These are phyloP conservation scores for Lumnitzera racemosa DNA, from an alignment of 345 rosid genomes.

Conservation along the genomic window DNA sequence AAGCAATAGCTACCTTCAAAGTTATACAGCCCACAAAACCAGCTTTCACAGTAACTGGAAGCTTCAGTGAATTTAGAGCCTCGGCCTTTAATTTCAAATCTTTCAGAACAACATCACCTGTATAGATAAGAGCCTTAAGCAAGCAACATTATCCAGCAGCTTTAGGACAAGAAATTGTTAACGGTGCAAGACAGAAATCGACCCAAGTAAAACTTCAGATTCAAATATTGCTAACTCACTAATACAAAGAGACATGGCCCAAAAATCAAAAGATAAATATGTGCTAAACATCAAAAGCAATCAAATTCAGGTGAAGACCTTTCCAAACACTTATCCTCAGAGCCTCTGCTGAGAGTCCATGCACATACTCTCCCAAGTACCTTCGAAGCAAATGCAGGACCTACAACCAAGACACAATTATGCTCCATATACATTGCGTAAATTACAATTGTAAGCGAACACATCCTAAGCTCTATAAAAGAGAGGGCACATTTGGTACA, in stretches of 20 bases:
- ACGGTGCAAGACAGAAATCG: background rate
- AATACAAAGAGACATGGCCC: background rate
- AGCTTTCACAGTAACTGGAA: conserved; percentile 93
- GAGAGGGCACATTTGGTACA: background rate
- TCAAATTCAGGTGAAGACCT: conserved; percentile 36
- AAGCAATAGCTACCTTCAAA: conserved; percentile 49
- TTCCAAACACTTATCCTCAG: conserved; percentile 97
- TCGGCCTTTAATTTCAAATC: conserved; percentile 92
- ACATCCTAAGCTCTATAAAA: background rate
- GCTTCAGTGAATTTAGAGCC: conserved; percentile 84
- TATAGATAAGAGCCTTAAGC: conserved; percentile 2
- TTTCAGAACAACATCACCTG: conserved; percentile 96
- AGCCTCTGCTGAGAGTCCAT: conserved; percentile 90
- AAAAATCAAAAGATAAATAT: background rate
- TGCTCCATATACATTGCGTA: background rate
- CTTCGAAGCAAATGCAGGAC: conserved; percentile 94
- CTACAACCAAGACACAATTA: conserved; percentile 28
- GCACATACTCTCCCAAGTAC: conserved; percentile 95
- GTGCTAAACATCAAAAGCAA: too few relatives aligned
- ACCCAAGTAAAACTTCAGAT: too few relatives aligned
- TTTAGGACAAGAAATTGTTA: background rate
- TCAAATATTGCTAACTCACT: background rate
- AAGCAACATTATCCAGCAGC: background rate
- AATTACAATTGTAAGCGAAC: background rate
- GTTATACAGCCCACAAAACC: conserved; percentile 96